These are phyloP conservation scores for Chlamydomonas schloesseri DNA, from an alignment of 139 green algal species.

Conservation along the genomic window DNA sequence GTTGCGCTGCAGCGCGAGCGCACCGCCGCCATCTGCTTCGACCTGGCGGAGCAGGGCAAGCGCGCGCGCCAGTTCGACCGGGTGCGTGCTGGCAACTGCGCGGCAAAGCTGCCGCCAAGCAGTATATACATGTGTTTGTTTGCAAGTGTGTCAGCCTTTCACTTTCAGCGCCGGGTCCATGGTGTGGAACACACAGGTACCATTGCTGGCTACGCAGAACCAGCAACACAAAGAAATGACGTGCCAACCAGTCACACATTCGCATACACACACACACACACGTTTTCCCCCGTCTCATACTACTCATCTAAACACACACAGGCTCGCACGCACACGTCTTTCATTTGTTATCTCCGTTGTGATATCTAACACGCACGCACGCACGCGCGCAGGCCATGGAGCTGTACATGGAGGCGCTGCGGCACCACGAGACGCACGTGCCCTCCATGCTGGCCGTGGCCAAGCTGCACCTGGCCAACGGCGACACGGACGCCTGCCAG, in stretches of 20 bases:
- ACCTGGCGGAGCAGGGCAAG: constrained; percentile 66
- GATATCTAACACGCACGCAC: no score
- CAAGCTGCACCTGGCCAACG: constrained; percentile 67
- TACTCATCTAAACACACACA: no score
- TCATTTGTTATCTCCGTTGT: no score
- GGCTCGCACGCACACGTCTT: no score
- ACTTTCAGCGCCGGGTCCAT: no score
- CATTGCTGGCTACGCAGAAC: no score
- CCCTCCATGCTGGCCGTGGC: constrained; percentile 65
- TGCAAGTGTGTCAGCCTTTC: no score
- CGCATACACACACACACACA: no score
- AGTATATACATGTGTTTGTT: neutral
- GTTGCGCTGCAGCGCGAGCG: constrained; percentile 54
- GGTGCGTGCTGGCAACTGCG: constrained; percentile 7
- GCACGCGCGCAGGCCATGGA: constrained; percentile 66
- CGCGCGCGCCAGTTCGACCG: constrained; percentile 57
- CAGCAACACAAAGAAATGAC: no score
- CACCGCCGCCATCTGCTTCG: constrained; percentile 73
- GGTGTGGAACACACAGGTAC: no score
- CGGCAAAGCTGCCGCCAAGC: neutral
- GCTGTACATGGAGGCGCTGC: constrained; percentile 69
- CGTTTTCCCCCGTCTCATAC: no score
- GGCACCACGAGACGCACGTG: constrained; percentile 58
- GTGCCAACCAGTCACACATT: no score
- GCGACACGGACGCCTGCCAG: constrained; percentile 69